These are phyloP conservation scores for Pseudogymnoascus sp. DNA, from an alignment of 2,329 filamentous ascomycete species.

Conservation along the genomic window DNA sequence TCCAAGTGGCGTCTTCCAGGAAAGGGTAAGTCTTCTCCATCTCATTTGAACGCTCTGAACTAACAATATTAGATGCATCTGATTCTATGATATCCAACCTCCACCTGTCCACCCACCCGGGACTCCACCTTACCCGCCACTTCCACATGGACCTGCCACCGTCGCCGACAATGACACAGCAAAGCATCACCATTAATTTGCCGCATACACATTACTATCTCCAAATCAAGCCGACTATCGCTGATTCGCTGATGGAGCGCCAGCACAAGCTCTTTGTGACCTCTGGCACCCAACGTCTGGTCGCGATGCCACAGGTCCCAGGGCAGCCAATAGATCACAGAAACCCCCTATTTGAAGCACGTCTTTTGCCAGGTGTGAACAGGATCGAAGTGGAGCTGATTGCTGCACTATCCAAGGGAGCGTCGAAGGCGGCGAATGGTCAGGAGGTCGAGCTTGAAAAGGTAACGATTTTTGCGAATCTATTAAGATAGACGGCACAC, in stretches of 20 bases:
- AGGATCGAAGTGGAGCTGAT: constrained; percentile 71
- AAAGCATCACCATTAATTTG: constrained; percentile 65
- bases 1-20: constrained; percentile 34
- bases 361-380: constrained; percentile 64
- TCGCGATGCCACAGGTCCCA: constrained; percentile 38
- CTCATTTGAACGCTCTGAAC: constrained; percentile 8
- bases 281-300: constrained; percentile 55
- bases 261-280: constrained; percentile 71
- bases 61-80: constrained; percentile 36
- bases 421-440: constrained; percentile 45
- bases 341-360: constrained; percentile 67
- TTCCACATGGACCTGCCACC: constrained; percentile 58
- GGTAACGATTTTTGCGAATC: constrained; percentile 65
- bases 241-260: constrained; percentile 54
- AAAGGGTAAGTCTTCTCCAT: constrained; percentile 35
- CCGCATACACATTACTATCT: constrained; percentile 60
- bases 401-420: constrained; percentile 55
- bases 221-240: constrained; percentile 60
- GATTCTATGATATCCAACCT: constrained; percentile 62
- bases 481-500: constrained; percentile 40
- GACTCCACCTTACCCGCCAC: constrained; percentile 51
- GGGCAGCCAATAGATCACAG: constrained; percentile 46
- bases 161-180: constrained; percentile 56
- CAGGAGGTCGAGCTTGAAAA: constrained; percentile 69
- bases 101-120: constrained; percentile 59